Evolutionary conservation across 2,329 filamentous ascomycete species (phyloP).

Genomic region (Pseudodiploospora longispora): DNA sequence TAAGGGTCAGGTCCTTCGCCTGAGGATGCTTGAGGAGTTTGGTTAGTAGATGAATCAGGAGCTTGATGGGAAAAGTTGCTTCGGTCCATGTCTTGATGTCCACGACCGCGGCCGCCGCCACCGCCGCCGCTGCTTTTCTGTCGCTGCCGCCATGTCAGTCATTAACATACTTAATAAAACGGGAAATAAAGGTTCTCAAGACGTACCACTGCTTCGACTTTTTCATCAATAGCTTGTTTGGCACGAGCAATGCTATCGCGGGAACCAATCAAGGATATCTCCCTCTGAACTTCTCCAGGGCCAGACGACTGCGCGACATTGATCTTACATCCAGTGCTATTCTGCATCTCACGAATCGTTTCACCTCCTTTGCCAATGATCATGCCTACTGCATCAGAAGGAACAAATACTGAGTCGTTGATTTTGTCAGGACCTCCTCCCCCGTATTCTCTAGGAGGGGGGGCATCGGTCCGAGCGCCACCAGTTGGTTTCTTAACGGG

Average conservation of each 20-base stretch:
- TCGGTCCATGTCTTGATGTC: slow-evolving; percentile 48
- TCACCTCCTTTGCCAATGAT: slow-evolving; percentile 93
- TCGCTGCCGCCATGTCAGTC: slow-evolving; percentile 32
- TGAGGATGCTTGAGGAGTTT: slow-evolving; percentile 34
- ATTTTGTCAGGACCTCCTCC: slow-evolving; percentile 54
- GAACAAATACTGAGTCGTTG: slow-evolving; percentile 76
- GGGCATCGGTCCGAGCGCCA: slow-evolving; percentile 22
- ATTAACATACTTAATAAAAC: not conserved
- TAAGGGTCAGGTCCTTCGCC: slow-evolving; percentile 59
- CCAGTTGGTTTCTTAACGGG: slow-evolving; percentile 20
- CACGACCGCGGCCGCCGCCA: slow-evolving; percentile 31
- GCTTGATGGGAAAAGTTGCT: slow-evolving; percentile 42
- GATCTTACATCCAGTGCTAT: slow-evolving; percentile 82
- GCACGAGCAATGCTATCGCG: slow-evolving; percentile 71
- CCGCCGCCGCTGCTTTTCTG: slow-evolving; percentile 47
- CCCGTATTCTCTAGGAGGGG: slow-evolving; percentile 25
- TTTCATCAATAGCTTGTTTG: slow-evolving; percentile 81
- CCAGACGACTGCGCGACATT: slow-evolving; percentile 79
- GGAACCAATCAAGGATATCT: slow-evolving; percentile 77
- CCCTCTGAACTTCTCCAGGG: slow-evolving; percentile 69
- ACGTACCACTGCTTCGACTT: slow-evolving; percentile 81
- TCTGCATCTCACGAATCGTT: slow-evolving; percentile 91
- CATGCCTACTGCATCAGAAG: slow-evolving; percentile 89
- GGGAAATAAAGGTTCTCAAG: not conserved
- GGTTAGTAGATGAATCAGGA: slow-evolving; percentile 34